Evolutionary conservation across 164 flowering plant genomes (phyloP), one percentile per base, ranked within the genome.

Genomic region (Vitis riparia): DNA sequence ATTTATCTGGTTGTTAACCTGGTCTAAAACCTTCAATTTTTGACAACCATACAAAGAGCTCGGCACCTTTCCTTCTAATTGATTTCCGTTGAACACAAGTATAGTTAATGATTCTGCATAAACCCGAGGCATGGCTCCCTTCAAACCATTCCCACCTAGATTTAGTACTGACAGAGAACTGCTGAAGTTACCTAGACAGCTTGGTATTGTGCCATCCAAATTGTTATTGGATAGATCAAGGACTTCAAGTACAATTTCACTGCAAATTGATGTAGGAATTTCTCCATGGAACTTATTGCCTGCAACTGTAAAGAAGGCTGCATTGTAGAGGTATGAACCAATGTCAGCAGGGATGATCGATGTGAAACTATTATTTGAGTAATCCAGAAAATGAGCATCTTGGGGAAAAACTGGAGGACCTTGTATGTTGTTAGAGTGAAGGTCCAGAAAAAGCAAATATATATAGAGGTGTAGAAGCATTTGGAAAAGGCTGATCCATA

Each of bases 191-290:
- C 59, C 59, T 19, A 56, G 19, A 17, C 59, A 56, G 1, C 10
- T 10, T 7, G 59, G 59, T 16, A 56, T 19, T 56, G 29, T 16
- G 29, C 70, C 70, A 0, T 9, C 13, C 10, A 67, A 56, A 5
- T 13, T 32, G 53, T 67, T 67, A 11, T 57, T 5, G 8, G 52
- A 55, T 51, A 67, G 47, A 67, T 67, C 53, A 11, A 55, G 50
- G 19, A 29, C 30, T 8, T 15, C 1, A 44, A 56, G n/a, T 1
- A 1, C 10, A 56, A 9, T 55, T 15, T 10, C 62, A 48, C 48
- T 47, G 15, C 62, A 55, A 12, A 67, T n/a, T 1, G 53, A n/a
- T 1, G 50, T 5, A 7, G 62, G 69, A 30, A 51, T 67, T 32
- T 32, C 6, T 32, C 44, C 44, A 32, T 3, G 5, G 5, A 32